These are phyloP conservation scores for Kwoniella mangroviensis DNA, from an alignment of 768 basidiomycete genomes.

Conservation along the genomic window DNA sequence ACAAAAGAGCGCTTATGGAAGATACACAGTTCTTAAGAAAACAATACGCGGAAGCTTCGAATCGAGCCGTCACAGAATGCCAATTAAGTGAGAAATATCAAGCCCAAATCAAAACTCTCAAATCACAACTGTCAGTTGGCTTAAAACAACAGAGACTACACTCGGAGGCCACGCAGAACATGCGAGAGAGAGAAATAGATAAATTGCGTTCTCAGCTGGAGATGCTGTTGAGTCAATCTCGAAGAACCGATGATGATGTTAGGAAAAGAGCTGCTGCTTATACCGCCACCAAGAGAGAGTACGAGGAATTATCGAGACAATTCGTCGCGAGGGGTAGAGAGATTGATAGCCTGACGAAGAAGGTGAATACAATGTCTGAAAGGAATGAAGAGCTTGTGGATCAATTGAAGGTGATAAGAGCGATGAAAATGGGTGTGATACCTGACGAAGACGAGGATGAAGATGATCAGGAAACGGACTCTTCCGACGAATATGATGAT, in stretches of 20 bases:
- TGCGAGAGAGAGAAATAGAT: constrained; percentile 7
- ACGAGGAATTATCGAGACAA: constrained; percentile 5
- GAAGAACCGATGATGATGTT: constrained; percentile 42
- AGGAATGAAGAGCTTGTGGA: constrained; percentile 42
- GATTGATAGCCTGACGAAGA: constrained; percentile 5
- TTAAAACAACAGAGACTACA: constrained; percentile 41
- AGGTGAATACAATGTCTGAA: constrained; percentile 10
- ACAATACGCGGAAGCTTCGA: constrained; percentile 34
- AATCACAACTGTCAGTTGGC: constrained; percentile 36
- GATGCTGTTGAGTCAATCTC: constrained; percentile 41
- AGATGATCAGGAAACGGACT: constrained; percentile 13
- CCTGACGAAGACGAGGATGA: constrained; percentile 24
- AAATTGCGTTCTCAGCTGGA: constrained; percentile 23
- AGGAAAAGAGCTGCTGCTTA: constrained; percentile 36
- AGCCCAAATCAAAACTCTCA: constrained; percentile 19
- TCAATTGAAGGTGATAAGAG: constrained; percentile 33
- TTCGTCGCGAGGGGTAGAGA: background rate
- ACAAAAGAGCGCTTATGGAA: background rate
- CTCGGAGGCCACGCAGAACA: constrained; percentile 16
- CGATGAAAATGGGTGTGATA: constrained; percentile 41
- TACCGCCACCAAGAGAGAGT: constrained; percentile 17
- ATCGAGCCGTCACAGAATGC: constrained; percentile 31
- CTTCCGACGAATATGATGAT: background rate
- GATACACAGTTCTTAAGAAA: constrained; percentile 25
- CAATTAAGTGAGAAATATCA: constrained; percentile 5